Base-by-base conservation (phyloP, 257 asterid species). In the Rauvolfia tetraphylla region DNA sequence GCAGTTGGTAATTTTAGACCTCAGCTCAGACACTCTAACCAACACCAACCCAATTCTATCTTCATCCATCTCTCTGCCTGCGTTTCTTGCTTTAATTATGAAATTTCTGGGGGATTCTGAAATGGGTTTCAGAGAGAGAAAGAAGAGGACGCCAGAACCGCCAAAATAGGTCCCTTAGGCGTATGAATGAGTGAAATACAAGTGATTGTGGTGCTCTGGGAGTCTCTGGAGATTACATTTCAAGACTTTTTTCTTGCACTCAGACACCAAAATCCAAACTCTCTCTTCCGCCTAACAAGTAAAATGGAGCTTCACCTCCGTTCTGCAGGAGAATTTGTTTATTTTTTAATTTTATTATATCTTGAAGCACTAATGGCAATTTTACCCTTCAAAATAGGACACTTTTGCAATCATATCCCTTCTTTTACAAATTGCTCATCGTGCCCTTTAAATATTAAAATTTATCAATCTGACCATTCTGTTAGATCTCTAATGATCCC, bases 31-130 rank as follows among this genome's bases (percentile, higher is more conserved):
- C 23, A 83, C 85, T 79, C 84, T 84, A 22, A 71, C 87, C 80
- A 82, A 66, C 20, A 86, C 88, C 80, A 86, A 54, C 14, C 83
- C 88, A 76, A 86, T 79, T 79, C 80, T 82, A 23, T 82, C 90
- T 76, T 76, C 86, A 20, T 86, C 90, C 90, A 86, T 86, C 17
- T 38, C 57, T 44, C 25, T 59, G 7, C 75, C 61, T 39, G 39
- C 23, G 66, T 38, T 74, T 62, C 44, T 56, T 36, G 44, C 9
- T 39, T 42, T 72, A 3, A 2, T 0, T 1, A 13, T 36, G 48
- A 18, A 29, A 11, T 51, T 62, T 46, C 7, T 68, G 38, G 56
- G 73, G 36, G 59, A n/a, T 72, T 49, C 12, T 48, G 20, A 5
- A 7, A 46, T 41, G 71, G 80, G 69, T 48, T 36, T 48, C 17